Base-by-base conservation (phyloP, 1,284 basidiomycete genomes). In the Xerocomus amazonicus region DNA sequence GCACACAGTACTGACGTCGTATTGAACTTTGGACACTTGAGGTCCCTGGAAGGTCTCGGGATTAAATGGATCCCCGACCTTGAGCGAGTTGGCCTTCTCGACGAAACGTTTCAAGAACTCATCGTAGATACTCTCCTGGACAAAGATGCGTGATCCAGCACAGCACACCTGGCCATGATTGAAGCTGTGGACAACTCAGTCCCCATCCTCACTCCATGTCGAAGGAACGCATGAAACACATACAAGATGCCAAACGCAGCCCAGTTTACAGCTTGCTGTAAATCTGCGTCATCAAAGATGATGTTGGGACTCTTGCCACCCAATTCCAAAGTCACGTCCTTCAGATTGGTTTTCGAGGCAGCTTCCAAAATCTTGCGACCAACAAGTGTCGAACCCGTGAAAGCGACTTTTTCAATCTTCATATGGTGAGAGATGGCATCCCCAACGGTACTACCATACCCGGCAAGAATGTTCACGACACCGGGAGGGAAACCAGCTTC, bases 231-330 rank as follows among this genome's bases (percentile, higher is more conserved):
- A 12, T 4, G 5, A 27, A 36, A 43, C 31, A 49, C 45, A 16
- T 49, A 87, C 83, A 85, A 90, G 65, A 92, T 84, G 54, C 89
- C 90, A 69, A 87, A 86, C 2, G 81, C 74, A 19, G 91, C 77
- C 89, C 91, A 96, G 55, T 81, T 76, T 40, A 92, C 81, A 28
- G 92, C 89, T 65, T 87, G 78, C 2, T 91, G 87, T 45, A 96
- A 57, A 60, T 87, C 78, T 0, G 84, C 83, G 57, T 89, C 86
- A 52, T 88, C 73, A 53, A 83, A 87, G 53, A 89, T 74, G 63
- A 88, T 79, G 64, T 84, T 90, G 19, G 92, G 90, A 53, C 84
- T 87, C 79, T 97, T 97, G 33, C 94, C 93, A 34, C 94, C 94
- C 43, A 97, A 80, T 73, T 97, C 94, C 59, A 97, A 83, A 4